Evolutionary conservation across 2,329 filamentous ascomycete species (phyloP).

Genomic region (Trichoderma pleuroti): DNA sequence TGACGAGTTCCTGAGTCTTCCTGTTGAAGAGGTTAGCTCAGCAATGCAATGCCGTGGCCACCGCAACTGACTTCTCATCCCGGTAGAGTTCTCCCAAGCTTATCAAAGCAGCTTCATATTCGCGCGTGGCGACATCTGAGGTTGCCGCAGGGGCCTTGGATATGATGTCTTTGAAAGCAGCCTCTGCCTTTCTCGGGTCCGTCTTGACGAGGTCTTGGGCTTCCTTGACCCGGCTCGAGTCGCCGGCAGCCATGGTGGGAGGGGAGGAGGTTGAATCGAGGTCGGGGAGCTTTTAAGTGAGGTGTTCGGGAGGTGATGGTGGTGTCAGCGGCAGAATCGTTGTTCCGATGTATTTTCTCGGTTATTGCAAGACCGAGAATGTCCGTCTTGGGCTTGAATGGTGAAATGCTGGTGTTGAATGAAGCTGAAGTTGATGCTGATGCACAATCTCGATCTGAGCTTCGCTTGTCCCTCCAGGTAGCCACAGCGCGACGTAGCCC

Average conservation of each 20-base stretch:
- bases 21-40: conserved; percentile 38
- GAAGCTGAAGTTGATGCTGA: conserved; percentile 11
- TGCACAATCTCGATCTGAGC: conserved; percentile 18
- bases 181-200: conserved; percentile 79
- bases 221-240: conserved; percentile 72
- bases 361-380: background rate
- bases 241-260: conserved; percentile 52
- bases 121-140: conserved; percentile 78
- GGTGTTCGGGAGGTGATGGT: background rate
- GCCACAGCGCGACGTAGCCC: conserved; percentile 31
- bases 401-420: background rate
- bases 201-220: conserved; percentile 79
- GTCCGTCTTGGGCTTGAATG: conserved; percentile 1
- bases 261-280: background rate
- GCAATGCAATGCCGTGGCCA: background rate
- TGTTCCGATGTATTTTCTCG: background rate
- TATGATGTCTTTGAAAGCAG: conserved; percentile 85
- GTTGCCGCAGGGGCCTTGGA: conserved; percentile 78
- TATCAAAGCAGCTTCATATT: conserved; percentile 87
- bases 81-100: conserved; percentile 89
- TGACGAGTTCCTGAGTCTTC: conserved; percentile 79
- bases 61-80: conserved; percentile 66
- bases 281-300: background rate
- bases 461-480: conserved; percentile 31
- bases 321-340: background rate